Evolutionary conservation across 441 rosid species (phyloP), one percentile per base, ranked within the genome.

Genomic region (Pelargonium australe): DNA sequence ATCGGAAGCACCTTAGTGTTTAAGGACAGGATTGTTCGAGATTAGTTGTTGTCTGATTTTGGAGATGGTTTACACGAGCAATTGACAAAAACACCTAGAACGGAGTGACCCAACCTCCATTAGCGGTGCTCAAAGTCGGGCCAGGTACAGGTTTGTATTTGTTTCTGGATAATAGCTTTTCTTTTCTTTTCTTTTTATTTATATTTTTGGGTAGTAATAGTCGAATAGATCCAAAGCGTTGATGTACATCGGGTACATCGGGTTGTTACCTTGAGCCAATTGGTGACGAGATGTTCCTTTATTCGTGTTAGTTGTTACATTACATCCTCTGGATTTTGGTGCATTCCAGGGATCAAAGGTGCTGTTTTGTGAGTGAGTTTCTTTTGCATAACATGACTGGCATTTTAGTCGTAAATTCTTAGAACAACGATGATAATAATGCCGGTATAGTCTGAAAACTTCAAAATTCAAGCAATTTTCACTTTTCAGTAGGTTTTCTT

Each of bases 111-210:
- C 25, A 7, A 63, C 72, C 73, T 19, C 72, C 61, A 14, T 40
- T 5, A 37, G 14, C 53, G 66, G 61, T 58, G 45, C 64, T n/a
- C 45, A 64, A 37, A 70, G 62, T 16, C 1, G 60, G 16, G 12
- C 53, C 72, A 37, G 76, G 76, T 68, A 68, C 72, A 63, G 73
- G 64, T 63, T 68, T 80, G 77, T 76, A 71, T 69, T 75, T 70
- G 66, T 64, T 69, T 73, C 55, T 68, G 70, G 73, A 34, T 34
- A 55, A 49, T 65, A 45, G 69, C 19, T 58, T 45, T 69, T 70
- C 34, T 34, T 66, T n/a, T 13, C 37, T 31, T 31, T 5, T 37
- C 41, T 37, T 5, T 4, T 37, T 7, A 37, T 37, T 37, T 37
- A 37, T 37, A 37, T 43, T 73, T 62, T 44, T 44, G 69, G 14